phyloP scores from a whole-genome alignment of 352 stramenopile genomes.

The Phytopythium oedochilum region DNA sequence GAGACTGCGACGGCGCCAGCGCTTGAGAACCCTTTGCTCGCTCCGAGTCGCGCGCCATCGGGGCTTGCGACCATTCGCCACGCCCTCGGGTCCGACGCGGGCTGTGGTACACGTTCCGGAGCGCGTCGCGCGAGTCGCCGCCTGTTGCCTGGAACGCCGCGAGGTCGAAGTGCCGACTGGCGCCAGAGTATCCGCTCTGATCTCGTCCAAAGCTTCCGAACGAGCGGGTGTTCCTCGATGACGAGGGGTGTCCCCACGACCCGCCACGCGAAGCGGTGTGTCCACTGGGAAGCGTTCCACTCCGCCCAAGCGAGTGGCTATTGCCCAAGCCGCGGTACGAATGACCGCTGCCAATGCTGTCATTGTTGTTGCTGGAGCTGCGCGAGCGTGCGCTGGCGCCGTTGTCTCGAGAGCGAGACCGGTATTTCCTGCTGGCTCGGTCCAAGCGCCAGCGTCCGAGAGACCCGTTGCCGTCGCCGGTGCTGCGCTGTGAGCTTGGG shows the following conservation, averaged over 20 bases:
- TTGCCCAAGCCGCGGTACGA: constrained; percentile 6
- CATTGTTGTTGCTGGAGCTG: constrained; percentile 5
- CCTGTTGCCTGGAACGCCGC: constrained; percentile 39
- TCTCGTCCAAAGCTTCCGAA: constrained; percentile 17
- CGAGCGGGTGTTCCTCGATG: constrained; percentile 8
- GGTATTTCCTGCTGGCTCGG: neutral
- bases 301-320: constrained; percentile 9
- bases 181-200: constrained; percentile 22
- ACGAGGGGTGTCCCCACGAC: neutral
- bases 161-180: constrained; percentile 46
- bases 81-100: constrained; percentile 3
- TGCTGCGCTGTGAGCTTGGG: neutral
- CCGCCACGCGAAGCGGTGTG: neutral
- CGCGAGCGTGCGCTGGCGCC: neutral
- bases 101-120: constrained; percentile 8
- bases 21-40: neutral
- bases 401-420: neutral
- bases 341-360: constrained; percentile 5
- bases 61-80: constrained; percentile 2
- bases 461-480: neutral
- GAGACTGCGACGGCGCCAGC: neutral
- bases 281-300: neutral
- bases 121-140: neutral
- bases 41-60: neutral
- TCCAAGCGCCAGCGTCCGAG: neutral